Conservation (phyloP, 768 basidiomycete genomes). For the Cubamyces sp. region DNA sequence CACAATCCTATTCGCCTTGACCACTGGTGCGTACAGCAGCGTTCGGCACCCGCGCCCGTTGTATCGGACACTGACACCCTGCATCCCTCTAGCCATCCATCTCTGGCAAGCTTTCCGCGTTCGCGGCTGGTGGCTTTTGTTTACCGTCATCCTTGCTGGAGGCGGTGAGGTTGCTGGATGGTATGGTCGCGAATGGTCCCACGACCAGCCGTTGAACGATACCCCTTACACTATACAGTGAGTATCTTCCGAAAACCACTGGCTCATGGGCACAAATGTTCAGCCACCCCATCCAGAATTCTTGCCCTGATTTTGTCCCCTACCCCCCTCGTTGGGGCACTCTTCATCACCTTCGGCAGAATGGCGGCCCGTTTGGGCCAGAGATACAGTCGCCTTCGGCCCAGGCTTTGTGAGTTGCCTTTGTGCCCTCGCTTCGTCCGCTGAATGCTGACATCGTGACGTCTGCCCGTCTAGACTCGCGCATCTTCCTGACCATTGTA, state of each 20-base stretch:
- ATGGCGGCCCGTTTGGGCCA: not conserved
- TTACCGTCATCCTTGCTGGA: conserved; percentile 37
- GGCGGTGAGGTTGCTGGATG: conserved; percentile 43
- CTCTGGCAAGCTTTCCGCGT: conserved; percentile 34
- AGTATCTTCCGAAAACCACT: not conserved
- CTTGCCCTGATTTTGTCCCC: conserved; percentile 34
- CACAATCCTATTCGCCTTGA: not conserved
- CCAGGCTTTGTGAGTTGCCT: not conserved
- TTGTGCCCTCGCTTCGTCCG: not conserved
- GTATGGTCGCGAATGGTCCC: conserved; percentile 40
- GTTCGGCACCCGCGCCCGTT: not conserved
- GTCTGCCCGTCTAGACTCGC: not conserved
- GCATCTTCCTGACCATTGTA: not conserved
- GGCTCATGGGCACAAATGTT: too few relatives aligned
- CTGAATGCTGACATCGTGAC: too few relatives aligned
- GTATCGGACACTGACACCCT: not conserved
- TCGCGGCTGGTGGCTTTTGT: conserved; percentile 40
- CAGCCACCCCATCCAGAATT: conserved; percentile 26
- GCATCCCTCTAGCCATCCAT: conserved; percentile 28
- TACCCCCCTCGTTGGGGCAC: conserved; percentile 5
- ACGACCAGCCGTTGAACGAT: conserved; percentile 28
- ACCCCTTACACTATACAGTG: conserved; percentile 45
- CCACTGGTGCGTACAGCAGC: not conserved
- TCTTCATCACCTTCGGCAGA: conserved; percentile 11
- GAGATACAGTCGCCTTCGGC: conserved; percentile 1